These are phyloP conservation scores for Psilocybe subaeruginosa DNA, from an alignment of 768 basidiomycete genomes.

Conservation along the genomic window DNA sequence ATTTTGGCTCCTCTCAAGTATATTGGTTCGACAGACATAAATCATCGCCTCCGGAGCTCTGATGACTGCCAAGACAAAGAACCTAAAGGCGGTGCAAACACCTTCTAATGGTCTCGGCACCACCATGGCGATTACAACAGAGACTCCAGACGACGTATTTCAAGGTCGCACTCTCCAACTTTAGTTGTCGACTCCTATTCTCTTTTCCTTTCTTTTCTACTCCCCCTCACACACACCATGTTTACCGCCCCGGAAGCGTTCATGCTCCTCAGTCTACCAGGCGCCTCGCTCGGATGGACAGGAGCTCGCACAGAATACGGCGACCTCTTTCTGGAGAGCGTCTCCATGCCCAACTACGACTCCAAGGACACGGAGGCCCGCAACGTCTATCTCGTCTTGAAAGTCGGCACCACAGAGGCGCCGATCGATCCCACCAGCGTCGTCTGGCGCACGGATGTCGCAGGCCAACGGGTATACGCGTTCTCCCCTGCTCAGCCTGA, in stretches of 20 bases:
- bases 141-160: not conserved
- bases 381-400: conserved; percentile 70
- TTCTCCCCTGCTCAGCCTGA: conserved; percentile 43
- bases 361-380: conserved; percentile 37
- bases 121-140: not conserved
- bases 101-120: not conserved
- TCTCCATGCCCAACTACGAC: conserved; percentile 49
- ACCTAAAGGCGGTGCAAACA: not conserved
- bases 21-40: not conserved
- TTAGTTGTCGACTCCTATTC: not conserved
- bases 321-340: conserved; percentile 59
- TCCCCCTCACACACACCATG: not conserved
- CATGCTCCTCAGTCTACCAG: conserved; percentile 53
- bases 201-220: not conserved
- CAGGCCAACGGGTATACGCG: conserved; percentile 44
- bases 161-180: not conserved
- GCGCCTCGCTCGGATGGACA: conserved; percentile 43
- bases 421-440: conserved; percentile 60
- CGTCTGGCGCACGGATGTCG: conserved; percentile 41
- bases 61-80: not conserved
- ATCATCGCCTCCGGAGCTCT: not conserved
- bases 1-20: too few species aligned
- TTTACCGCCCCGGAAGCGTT: conserved; percentile 48
- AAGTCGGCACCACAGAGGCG: conserved; percentile 55
- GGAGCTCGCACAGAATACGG: conserved; percentile 40